Percentiles rank a stretch among this genome's conserved stretches.
Conservation (phyloP, 2,329 filamentous ascomycete species). For the Akanthomyces lecanii region DNA sequence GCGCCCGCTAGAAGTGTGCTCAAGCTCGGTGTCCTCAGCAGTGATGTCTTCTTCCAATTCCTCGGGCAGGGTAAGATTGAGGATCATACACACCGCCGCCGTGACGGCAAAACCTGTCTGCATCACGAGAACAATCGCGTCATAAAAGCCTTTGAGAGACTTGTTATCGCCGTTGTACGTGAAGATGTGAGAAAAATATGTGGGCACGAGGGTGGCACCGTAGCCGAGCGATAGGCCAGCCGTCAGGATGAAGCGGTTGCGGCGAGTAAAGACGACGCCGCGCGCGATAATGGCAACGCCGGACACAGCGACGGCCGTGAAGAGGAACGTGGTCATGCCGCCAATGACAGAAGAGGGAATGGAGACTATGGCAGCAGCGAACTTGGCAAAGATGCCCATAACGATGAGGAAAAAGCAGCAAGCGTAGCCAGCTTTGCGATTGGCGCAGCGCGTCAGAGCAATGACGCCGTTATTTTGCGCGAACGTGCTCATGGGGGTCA, state of each 20-base stretch:
- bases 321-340: conserved; percentile 77
- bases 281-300: conserved; percentile 72
- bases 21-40: conserved; percentile 2
- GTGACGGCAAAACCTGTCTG: conserved; percentile 72
- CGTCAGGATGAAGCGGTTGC: conserved; percentile 78
- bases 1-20: neutral
- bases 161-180: conserved; percentile 66
- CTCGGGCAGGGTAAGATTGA: conserved; percentile 70
- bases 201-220: conserved; percentile 61
- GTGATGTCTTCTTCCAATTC: conserved; percentile 61
- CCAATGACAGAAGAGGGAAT: conserved; percentile 66
- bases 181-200: conserved; percentile 68
- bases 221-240: conserved; percentile 70
- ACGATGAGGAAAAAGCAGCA: conserved; percentile 72
- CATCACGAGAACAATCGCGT: conserved; percentile 69
- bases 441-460: conserved; percentile 74
- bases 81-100: conserved; percentile 64
- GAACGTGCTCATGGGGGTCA: conserved; percentile 75
- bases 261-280: conserved; percentile 67
- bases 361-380: conserved; percentile 71
- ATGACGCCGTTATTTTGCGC: conserved; percentile 86
- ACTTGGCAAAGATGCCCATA: conserved; percentile 81
- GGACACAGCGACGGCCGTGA: conserved; percentile 69
- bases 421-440: conserved; percentile 74
- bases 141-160: conserved; percentile 66